phyloP scores from a whole-genome alignment of 495 filamentous ascomycete genomes.

The Acidiella bohemica region DNA sequence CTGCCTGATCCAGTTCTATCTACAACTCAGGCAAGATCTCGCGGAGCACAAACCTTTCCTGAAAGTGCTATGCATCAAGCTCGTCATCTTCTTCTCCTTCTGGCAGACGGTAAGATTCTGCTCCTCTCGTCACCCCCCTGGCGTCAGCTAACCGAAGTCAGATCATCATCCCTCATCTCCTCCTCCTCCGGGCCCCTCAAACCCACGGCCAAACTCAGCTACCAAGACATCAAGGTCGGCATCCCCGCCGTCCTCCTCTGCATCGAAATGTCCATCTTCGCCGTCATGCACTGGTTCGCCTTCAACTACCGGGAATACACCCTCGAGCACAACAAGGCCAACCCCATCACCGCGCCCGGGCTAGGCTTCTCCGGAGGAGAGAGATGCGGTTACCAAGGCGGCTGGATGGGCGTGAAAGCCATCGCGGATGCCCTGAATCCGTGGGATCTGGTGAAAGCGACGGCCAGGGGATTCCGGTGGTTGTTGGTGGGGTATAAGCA shows the following conservation, averaged over 20 bases:
- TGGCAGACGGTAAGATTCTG: slow-evolving; percentile 67
- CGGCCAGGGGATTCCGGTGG: slow-evolving; percentile 68
- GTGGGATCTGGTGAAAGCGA: slow-evolving; percentile 70
- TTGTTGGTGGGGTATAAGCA: slow-evolving; percentile 56
- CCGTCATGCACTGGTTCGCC: slow-evolving; percentile 66
- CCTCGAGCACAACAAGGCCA: slow-evolving; percentile 16
- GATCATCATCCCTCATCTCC: slow-evolving; percentile 54
- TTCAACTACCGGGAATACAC: slow-evolving; percentile 63
- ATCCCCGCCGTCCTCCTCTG: slow-evolving; percentile 68
- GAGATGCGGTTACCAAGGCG: slow-evolving; percentile 43
- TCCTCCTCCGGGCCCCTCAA: slow-evolving; percentile 45
- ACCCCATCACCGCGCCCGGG: slow-evolving; percentile 34
- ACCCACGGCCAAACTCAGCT: slow-evolving; percentile 45
- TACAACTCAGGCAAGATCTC: slow-evolving; percentile 56
- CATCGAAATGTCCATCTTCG: slow-evolving; percentile 79
- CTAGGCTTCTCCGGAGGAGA: slow-evolving; percentile 18
- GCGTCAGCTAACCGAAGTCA: slow-evolving; percentile 21
- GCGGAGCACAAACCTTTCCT: slow-evolving; percentile 60
- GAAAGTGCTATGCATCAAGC: slow-evolving; percentile 78
- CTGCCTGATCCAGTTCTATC: slow-evolving; percentile 80
- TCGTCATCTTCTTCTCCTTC: slow-evolving; percentile 90
- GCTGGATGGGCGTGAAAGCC: slow-evolving; percentile 47
- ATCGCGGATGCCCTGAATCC: slow-evolving; percentile 65
- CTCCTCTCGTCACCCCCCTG: too few relatives aligned
- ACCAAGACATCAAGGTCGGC: slow-evolving; percentile 66